Evolutionary conservation across 345 rosid species (phyloP), one percentile per base, ranked within the genome.

Genomic region (Tarenaya hassleriana): DNA sequence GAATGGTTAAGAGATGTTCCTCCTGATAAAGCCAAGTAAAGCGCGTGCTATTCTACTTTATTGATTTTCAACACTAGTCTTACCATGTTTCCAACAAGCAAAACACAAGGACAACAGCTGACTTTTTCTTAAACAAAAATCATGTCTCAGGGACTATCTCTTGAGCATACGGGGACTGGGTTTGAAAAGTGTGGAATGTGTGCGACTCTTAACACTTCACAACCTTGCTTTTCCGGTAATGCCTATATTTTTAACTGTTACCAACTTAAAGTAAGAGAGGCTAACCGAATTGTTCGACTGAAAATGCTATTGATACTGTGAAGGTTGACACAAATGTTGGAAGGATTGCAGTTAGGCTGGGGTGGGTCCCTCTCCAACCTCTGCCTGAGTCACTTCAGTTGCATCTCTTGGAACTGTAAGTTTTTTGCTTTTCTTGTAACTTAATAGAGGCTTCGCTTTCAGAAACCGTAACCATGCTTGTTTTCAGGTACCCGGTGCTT

Each of bases 281-380:
- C 37, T 15, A 62, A 48, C 50, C 49, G 57, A 51, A 58, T n/a
- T n/a, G n/a, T n/a, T 7, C 15, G 37, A 48, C 33, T 51, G 10
- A 33, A 33, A 63, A 3, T 39, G 13, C 53, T 47, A 34, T 45
- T 55, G 50, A 51, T 58, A 34, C 50, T 71, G 24, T 46, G 56
- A 78, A 91, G 98, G 98, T 91, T 45, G 98, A 87, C 69, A 91
- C 96, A 1, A 87, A 91, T 64, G 98, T 91, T 14, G 98, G 98
- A 61, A 82, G 95, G 32, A 91, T 91, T 58, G 98, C 96, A 6
- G 96, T 91, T 64, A 75, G 98, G 63, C 62, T 91, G 49, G 98
- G 98, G 67, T 91, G 98, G 98, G 98, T 87, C 43, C 98, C 98
- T 32, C 76, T 91, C 39, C 87, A 80, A 66, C 95, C 98, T 7